These are phyloP conservation scores for Magnaporthiopsis incrustans DNA, from an alignment of 2,329 filamentous ascomycete genomes.

Conservation along the genomic window DNA sequence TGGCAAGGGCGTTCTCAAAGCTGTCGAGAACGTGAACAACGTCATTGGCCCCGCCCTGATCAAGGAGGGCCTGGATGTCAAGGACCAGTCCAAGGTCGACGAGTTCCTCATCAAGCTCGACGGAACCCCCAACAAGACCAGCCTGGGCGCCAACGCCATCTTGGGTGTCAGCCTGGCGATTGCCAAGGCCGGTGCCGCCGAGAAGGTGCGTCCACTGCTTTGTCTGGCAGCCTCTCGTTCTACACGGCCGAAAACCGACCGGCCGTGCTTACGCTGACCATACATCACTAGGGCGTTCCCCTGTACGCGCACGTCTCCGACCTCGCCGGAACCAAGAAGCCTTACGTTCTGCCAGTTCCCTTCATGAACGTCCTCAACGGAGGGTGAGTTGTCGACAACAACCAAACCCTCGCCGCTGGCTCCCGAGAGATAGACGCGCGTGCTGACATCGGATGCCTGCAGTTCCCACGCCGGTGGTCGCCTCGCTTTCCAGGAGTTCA, in stretches of 20 bases:
- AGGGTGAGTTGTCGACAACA: constrained; percentile 29
- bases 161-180: constrained; percentile 77
- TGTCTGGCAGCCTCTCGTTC: not conserved
- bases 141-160: constrained; percentile 83
- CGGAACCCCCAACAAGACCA: constrained; percentile 78
- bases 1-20: constrained; percentile 82
- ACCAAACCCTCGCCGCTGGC: not conserved
- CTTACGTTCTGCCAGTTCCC: constrained; percentile 80
- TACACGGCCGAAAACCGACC: not conserved
- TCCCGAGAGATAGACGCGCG: not conserved
- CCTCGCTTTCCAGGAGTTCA: constrained; percentile 92
- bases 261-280: constrained; percentile 4
- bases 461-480: constrained; percentile 95
- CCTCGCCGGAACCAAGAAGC: constrained; percentile 84
- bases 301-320: constrained; percentile 85
- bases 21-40: constrained; percentile 78
- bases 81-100: constrained; percentile 79
- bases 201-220: constrained; percentile 51
- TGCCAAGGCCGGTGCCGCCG: constrained; percentile 82
- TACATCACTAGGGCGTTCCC: constrained; percentile 54
- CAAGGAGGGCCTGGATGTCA: constrained; percentile 74
- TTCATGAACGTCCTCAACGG: constrained; percentile 95
- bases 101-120: constrained; percentile 80
- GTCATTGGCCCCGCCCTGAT: constrained; percentile 74
- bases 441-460: constrained; percentile 22